Percentiles rank a stretch among this genome's conserved stretches.
These are phyloP conservation scores for Thyridium curvatum DNA, from an alignment of 2,329 filamentous ascomycete species.

Conservation along the genomic window DNA sequence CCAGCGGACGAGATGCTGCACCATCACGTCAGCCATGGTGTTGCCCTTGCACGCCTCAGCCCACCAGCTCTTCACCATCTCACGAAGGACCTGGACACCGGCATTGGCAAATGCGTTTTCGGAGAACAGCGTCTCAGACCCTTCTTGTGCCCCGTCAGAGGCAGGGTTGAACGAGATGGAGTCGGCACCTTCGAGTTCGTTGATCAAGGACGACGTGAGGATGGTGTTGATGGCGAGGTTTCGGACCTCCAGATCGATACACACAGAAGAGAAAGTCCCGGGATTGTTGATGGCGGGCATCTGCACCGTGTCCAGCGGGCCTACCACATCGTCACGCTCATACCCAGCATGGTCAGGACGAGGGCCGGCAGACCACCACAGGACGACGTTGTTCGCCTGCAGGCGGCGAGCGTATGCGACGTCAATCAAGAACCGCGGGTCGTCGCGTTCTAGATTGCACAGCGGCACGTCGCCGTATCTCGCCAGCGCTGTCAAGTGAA, in stretches of 20 bases:
- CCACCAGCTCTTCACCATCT: slow-evolving; percentile 99
- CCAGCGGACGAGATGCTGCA: slow-evolving; percentile 96
- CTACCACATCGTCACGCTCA: slow-evolving; percentile 83
- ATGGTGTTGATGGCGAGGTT: slow-evolving; percentile 98
- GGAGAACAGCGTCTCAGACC: slow-evolving; percentile 66
- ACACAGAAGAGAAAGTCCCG: slow-evolving; percentile 91
- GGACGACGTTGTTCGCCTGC: slow-evolving; percentile 83
- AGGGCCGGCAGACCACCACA: slow-evolving; percentile 92
- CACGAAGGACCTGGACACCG: slow-evolving; percentile 81
- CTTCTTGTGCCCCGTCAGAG: slow-evolving; percentile 31
- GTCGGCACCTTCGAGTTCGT: slow-evolving; percentile 87
- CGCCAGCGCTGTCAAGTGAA: slow-evolving; percentile 80
- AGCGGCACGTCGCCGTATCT: slow-evolving; percentile 91
- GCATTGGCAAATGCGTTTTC: slow-evolving; percentile 92
- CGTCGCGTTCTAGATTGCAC: slow-evolving; percentile 91
- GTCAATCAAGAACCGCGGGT: slow-evolving; percentile 92
- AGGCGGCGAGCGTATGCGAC: slow-evolving; percentile 87
- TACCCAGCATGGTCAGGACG: slow-evolving; percentile 93
- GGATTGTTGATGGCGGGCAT: slow-evolving; percentile 94
- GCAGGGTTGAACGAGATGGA: slow-evolving; percentile 80
- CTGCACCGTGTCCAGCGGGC: slow-evolving; percentile 75
- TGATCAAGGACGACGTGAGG: slow-evolving; percentile 90
- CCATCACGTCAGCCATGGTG: slow-evolving; percentile 94
- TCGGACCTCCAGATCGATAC: slow-evolving; percentile 87
- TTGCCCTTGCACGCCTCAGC: slow-evolving; percentile 84